phyloP scores from a whole-genome alignment of 371 early-diverging fungal species.

The Rhizopus delemar region DNA sequence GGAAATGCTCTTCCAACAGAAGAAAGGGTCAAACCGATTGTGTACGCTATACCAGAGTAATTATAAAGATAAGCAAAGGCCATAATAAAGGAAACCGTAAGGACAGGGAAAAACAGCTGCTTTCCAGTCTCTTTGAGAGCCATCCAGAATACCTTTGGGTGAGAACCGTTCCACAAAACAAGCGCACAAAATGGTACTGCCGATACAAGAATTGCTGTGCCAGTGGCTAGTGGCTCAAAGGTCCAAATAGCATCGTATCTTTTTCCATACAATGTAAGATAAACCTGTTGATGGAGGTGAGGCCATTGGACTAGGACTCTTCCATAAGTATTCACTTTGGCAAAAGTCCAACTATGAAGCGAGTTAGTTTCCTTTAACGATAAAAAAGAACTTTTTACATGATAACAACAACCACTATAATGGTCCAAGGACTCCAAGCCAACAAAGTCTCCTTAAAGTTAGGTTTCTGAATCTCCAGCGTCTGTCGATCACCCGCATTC shows the following conservation, averaged over 20 bases:
- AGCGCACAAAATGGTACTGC: slow-evolving; percentile 32
- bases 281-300: slow-evolving; percentile 41
- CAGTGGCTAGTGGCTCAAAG: slow-evolving; percentile 55
- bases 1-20: slow-evolving; percentile 54
- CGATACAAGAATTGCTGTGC: slow-evolving; percentile 47
- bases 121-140: slow-evolving; percentile 31
- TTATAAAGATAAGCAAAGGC: slow-evolving; percentile 54
- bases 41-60: slow-evolving; percentile 51
- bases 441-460: slow-evolving; percentile 33
- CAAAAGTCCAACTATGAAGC: slow-evolving; percentile 42
- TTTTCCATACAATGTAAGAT: slow-evolving; percentile 45
- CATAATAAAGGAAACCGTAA: slow-evolving; percentile 54
- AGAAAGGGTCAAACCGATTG: slow-evolving; percentile 49
- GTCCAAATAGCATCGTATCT: slow-evolving; percentile 49
- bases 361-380: neutral
- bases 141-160: slow-evolving; percentile 28
- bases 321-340: slow-evolving; percentile 32
- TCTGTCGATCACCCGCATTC: neutral
- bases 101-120: slow-evolving; percentile 42
- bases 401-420: slow-evolving; percentile 48
- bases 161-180: slow-evolving; percentile 36
- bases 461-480: slow-evolving; percentile 28
- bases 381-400: slow-evolving; percentile 27
- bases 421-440: slow-evolving; percentile 53
- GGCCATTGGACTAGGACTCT: slow-evolving; percentile 41